These are phyloP conservation scores for Trichoderma pleuroti DNA, from an alignment of 2,329 filamentous ascomycete species.

Conservation along the genomic window DNA sequence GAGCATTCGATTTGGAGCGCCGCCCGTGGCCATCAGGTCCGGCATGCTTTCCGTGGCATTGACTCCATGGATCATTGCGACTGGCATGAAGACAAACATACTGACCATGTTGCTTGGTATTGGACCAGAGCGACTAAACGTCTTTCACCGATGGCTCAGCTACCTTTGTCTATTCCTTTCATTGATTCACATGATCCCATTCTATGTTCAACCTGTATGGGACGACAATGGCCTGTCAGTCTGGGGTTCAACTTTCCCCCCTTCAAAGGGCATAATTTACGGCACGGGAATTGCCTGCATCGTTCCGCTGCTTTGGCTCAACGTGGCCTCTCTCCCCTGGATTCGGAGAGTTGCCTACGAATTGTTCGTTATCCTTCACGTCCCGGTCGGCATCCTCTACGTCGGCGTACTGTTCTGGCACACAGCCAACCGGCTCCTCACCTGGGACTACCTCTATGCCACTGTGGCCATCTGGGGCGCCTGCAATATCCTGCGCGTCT, in stretches of 20 bases:
- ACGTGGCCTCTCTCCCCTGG: slow-evolving; percentile 76
- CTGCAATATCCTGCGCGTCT: slow-evolving; percentile 71
- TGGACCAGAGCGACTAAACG: slow-evolving; percentile 86
- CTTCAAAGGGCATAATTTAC: slow-evolving; percentile 67
- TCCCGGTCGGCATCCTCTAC: slow-evolving; percentile 76
- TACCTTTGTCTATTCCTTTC: slow-evolving; percentile 82
- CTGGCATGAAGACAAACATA: slow-evolving; percentile 88
- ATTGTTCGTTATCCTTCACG: slow-evolving; percentile 76
- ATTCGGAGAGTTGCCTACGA: slow-evolving; percentile 79
- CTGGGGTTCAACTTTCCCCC: slow-evolving; percentile 67
- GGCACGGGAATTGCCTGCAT: slow-evolving; percentile 81
- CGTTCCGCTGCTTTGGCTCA: slow-evolving; percentile 78
- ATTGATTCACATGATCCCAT: slow-evolving; percentile 81
- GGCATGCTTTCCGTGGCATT: slow-evolving; percentile 91
- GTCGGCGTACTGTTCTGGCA: slow-evolving; percentile 92
- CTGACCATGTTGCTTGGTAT: slow-evolving; percentile 83
- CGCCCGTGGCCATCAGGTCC: slow-evolving; percentile 78
- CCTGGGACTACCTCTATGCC: slow-evolving; percentile 84
- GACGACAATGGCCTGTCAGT: slow-evolving; percentile 69
- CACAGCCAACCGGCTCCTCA: slow-evolving; percentile 84
- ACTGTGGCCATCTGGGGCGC: slow-evolving; percentile 74
- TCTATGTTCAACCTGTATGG: slow-evolving; percentile 85
- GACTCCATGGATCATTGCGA: slow-evolving; percentile 87
- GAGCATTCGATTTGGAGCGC: slow-evolving; percentile 82
- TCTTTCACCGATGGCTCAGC: slow-evolving; percentile 87